A percentile compares a stretch with the other conserved stretches of the same genome.
phyloP scores from a whole-genome alignment of 805 yeast species.

The Candida ortonii region DNA sequence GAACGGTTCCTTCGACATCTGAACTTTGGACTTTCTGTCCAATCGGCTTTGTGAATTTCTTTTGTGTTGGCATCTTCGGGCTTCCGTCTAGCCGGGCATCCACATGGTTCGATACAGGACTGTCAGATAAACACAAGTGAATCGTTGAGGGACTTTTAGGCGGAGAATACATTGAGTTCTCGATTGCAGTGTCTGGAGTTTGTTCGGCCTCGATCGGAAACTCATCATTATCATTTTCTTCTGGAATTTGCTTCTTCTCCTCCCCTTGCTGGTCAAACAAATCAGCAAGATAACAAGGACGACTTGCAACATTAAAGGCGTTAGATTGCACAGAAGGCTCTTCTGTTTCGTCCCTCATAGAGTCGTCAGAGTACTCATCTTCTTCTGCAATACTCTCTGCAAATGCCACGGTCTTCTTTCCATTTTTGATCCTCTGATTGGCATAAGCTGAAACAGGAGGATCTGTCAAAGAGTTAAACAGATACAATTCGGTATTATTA shows the following conservation, averaged over 20 bases:
- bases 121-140: too few relatives aligned
- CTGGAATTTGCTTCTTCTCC: neutral
- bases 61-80: too few relatives aligned
- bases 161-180: constrained; percentile 6
- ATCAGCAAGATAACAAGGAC: constrained; percentile 1
- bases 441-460: constrained; percentile 16
- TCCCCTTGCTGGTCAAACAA: constrained; percentile 1
- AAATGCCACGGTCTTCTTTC: constrained; percentile 13
- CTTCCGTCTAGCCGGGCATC: too few relatives aligned
- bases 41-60: too few relatives aligned
- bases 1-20: too few relatives aligned
- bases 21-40: too few relatives aligned
- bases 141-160: too few relatives aligned
- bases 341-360: neutral
- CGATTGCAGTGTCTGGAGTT: constrained; percentile 4
- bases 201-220: constrained; percentile 1
- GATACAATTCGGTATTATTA: constrained; percentile 10
- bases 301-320: too few relatives aligned
- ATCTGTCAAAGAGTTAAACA: constrained; percentile 14
- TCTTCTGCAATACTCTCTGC: constrained; percentile 6
- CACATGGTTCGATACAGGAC: too few relatives aligned
- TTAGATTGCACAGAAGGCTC: too few relatives aligned
- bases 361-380: neutral
- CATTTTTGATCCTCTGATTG: constrained; percentile 7
- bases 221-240: too few relatives aligned